Base-by-base conservation (phyloP, 2,329 filamentous ascomycete species). In the Stemphylium beticola region DNA sequence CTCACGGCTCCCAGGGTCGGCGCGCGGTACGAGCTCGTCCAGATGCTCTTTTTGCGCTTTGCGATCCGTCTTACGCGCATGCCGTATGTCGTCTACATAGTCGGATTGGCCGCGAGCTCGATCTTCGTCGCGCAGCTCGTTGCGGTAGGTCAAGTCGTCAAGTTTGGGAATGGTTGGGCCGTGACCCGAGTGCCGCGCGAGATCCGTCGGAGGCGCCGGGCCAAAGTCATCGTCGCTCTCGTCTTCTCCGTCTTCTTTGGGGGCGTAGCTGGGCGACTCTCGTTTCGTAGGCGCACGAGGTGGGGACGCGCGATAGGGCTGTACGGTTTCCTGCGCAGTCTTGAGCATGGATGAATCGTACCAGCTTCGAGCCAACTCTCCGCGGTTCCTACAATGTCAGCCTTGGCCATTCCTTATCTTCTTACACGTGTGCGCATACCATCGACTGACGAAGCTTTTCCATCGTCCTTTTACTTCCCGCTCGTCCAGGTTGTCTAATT, bases 361-460 rank as follows among this genome's bases (percentile, higher is more conserved):
- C 93, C 93, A 99, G 41, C 91, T 91, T 74, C 93, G 89, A 4
- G 90, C 89, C 60, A 98, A 81, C 77, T 93, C 91, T 70, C 87
- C 89, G 66, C 86, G 85, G 78, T 99, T 99, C 87, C 87, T 89
- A 73, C 67, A 75, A 54, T 74, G 78, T 86, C 74, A 86, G 81
- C 63, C 61, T 29, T 29, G 9, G 2, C 11, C 12, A 32, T 18
- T 12, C 4, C 2, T 32, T 8, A 9, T 0, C 2, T 9, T 11
- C 14, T 10, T 5, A 1, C 7, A 1, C 7, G 14, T 34, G 49
- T 7, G 15, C 4, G 20, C 79, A 76, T 82, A 89, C 93, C 95
- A 99, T 81, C 92, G 93, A 4, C 84, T 82, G 11, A 93, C 74
- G 68, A 98, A 99, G 72, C 92, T 93, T 82, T 96, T 96, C 92